phyloP scores from a whole-genome alignment of 164 flowering plant genomes.

The Aristolochia californica region DNA sequence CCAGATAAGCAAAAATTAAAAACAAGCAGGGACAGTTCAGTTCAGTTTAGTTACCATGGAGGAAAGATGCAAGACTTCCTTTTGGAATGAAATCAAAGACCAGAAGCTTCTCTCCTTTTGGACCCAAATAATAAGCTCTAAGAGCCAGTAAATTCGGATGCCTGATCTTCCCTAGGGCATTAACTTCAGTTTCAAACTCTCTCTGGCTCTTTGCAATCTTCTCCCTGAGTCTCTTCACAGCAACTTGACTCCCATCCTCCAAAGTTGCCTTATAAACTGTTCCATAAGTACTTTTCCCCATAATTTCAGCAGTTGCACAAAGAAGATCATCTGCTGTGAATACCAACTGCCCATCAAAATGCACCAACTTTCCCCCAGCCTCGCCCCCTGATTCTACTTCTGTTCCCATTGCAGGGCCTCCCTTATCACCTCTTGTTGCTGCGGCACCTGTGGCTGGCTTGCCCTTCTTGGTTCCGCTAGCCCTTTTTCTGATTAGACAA shows the following conservation, averaged over 20 bases:
- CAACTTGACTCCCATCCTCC: slow-evolving; percentile 82
- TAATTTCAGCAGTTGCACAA: slow-evolving; percentile 94
- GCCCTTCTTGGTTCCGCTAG: slow-evolving; percentile 22
- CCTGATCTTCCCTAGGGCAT: slow-evolving; percentile 65
- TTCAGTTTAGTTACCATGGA: slow-evolving; percentile 59
- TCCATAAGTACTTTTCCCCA: slow-evolving; percentile 93
- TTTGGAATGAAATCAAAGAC: slow-evolving; percentile 86
- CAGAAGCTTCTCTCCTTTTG: slow-evolving; percentile 96
- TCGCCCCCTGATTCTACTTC: slow-evolving; percentile 55
- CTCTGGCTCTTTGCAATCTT: slow-evolving; percentile 68
- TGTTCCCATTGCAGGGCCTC: slow-evolving; percentile 19
- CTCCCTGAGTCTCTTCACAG: slow-evolving; percentile 90
- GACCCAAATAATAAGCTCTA: slow-evolving; percentile 90
- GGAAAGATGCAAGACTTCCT: slow-evolving; percentile 89
- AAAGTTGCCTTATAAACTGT: slow-evolving; percentile 89
- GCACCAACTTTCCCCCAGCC: slow-evolving; percentile 83
- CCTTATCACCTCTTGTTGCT: slow-evolving; percentile 26
- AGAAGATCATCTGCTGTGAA: slow-evolving; percentile 90
- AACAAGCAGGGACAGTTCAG: not conserved
- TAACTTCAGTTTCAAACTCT: slow-evolving; percentile 76
- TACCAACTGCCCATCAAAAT: slow-evolving; percentile 80
- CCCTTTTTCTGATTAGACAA: slow-evolving; percentile 52
- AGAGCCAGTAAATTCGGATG: slow-evolving; percentile 73
- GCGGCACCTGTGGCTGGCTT: slow-evolving; percentile 18
- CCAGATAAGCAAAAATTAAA: not conserved